Conservation (phyloP, 1,284 basidiomycete genomes). For the Pterulicium gracile region DNA sequence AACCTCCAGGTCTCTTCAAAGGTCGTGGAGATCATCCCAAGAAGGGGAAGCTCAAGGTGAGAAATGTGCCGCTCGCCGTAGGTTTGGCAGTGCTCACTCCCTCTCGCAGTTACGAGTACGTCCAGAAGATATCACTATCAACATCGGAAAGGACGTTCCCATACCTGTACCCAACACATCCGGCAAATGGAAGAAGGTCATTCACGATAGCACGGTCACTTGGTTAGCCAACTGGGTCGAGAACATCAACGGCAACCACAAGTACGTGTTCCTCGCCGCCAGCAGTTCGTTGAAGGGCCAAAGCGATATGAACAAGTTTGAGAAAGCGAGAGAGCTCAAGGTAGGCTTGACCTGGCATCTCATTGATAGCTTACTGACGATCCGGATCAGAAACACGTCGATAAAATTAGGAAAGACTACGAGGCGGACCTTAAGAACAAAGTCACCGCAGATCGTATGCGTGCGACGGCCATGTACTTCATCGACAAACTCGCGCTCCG, state of each 20-base stretch:
- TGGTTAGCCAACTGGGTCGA: conserved; percentile 98
- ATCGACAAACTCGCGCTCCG: conserved; percentile 92
- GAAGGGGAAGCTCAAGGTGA: conserved; percentile 91
- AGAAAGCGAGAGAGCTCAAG: conserved; percentile 92
- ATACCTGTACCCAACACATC: conserved; percentile 80
- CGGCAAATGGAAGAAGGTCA: conserved; percentile 78
- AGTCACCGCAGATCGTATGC: conserved; percentile 86
- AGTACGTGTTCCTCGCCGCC: conserved; percentile 94
- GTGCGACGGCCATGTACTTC: conserved; percentile 95
- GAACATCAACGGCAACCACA: conserved; percentile 85
- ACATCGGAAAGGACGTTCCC: conserved; percentile 71
- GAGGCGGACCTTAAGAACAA: conserved; percentile 76
- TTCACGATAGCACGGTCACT: conserved; percentile 90
- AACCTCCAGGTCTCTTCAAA: conserved; percentile 95
- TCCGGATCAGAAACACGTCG: conserved; percentile 67
- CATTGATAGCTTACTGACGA: conserved; percentile 9
- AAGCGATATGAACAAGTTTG: conserved; percentile 92
- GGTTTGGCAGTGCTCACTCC: conserved; percentile 5
- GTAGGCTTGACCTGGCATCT: conserved; percentile 27
- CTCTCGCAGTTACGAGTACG: conserved; percentile 64
- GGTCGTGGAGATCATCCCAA: conserved; percentile 98
- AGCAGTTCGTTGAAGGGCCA: conserved; percentile 94
- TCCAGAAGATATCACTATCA: conserved; percentile 91
- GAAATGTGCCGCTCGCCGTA: conserved; percentile 9
- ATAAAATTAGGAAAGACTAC: conserved; percentile 83